These are phyloP conservation scores for Candida ficus DNA, from an alignment of 805 yeast species.

Conservation along the genomic window DNA sequence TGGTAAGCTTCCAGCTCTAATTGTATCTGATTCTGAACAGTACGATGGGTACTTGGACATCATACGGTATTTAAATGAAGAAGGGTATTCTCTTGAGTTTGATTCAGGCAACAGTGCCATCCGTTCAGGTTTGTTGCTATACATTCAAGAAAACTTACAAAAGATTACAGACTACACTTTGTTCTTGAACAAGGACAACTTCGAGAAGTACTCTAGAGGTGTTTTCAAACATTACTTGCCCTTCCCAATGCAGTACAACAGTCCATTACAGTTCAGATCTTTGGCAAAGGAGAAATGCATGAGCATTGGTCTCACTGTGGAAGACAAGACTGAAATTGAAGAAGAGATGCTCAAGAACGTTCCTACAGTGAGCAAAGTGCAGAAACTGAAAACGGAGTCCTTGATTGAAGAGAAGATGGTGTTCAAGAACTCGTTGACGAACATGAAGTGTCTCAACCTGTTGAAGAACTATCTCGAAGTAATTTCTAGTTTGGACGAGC, in stretches of 20 bases:
- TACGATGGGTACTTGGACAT: conserved; percentile 41
- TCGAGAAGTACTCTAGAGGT: conserved; percentile 54
- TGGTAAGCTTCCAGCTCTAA: conserved; percentile 46
- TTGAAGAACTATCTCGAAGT: conserved; percentile 10
- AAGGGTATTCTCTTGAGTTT: conserved; percentile 10
- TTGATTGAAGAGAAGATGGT: conserved; percentile 29
- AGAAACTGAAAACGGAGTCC: conserved; percentile 60
- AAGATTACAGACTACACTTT: conserved; percentile 52
- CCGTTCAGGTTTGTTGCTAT: conserved; percentile 40
- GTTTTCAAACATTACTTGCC: conserved; percentile 49
- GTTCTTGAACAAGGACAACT: conserved; percentile 52
- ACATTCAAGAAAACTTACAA: conserved; percentile 36
- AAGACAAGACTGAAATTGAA: conserved; percentile 24
- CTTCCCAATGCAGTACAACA: conserved; percentile 71
- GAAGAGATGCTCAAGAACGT: conserved; percentile 26
- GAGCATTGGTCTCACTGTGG: conserved; percentile 29
- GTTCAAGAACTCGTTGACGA: conserved; percentile 22
- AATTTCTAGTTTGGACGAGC: conserved; percentile 12
- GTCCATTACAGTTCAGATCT: conserved; percentile 44
- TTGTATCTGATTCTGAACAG: conserved; percentile 14
- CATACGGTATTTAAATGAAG: conserved; percentile 24
- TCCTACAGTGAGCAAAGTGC: conserved; percentile 44
- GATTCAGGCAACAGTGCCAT: conserved; percentile 27
- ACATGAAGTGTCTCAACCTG: conserved; percentile 23
- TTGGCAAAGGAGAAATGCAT: conserved; percentile 28